A percentile compares a stretch with the other conserved stretches of the same genome.
phyloP scores from a whole-genome alignment of 2,329 filamentous ascomycete species.

The Neopestalotiopsis sp. region DNA sequence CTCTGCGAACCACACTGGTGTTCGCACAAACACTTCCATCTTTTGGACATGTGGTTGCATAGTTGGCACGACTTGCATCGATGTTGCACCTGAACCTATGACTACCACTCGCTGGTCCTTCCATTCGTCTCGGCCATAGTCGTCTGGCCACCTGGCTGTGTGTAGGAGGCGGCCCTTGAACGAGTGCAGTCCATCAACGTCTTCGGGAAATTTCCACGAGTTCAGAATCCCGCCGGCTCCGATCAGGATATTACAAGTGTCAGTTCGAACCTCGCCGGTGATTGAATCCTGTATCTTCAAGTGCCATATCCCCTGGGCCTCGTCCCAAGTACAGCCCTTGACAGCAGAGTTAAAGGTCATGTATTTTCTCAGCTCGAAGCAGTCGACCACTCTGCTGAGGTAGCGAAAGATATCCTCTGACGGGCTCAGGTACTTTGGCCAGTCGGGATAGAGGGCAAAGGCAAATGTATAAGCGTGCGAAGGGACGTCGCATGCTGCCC shows the following conservation, averaged over 20 bases:
- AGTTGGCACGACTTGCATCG: conserved; percentile 11
- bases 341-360: not conserved
- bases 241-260: not conserved
- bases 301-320: not conserved
- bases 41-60: not conserved
- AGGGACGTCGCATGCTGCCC: conserved; percentile 4
- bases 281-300: not conserved
- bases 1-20: not conserved
- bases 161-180: conserved; percentile 15
- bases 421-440: not conserved
- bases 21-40: not conserved
- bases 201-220: conserved; percentile 19
- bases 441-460: not conserved
- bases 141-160: not conserved
- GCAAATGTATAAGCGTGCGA: not conserved
- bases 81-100: conserved; percentile 1
- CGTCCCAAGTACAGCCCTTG: not conserved
- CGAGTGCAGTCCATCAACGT: conserved; percentile 22
- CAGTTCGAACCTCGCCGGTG: not conserved
- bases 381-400: not conserved
- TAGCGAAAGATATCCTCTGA: not conserved
- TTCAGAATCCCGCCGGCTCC: conserved; percentile 9
- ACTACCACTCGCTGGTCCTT: not conserved
- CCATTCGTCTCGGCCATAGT: conserved; percentile 1
- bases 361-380: not conserved